Base-by-base conservation (phyloP, 2,329 filamentous ascomycete genomes). In the Epichloe hybrida region DNA sequence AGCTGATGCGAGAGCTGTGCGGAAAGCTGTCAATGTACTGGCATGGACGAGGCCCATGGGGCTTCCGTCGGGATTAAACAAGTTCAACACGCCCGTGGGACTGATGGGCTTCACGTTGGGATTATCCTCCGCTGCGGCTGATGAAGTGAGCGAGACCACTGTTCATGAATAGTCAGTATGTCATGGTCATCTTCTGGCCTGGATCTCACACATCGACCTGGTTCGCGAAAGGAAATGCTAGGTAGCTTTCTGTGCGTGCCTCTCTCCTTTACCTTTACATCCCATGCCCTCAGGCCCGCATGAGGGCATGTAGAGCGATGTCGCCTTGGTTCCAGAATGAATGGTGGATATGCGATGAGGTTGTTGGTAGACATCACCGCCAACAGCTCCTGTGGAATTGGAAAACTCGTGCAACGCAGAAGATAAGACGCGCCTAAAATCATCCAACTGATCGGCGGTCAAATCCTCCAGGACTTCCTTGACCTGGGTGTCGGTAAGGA, bases 251-350 rank as follows among this genome's bases (percentile, higher is more conserved):
- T 46, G n/a, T 21, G 34, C 21, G 17, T 36, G 31, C 31, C 43
- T 21, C 13, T 35, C 3, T 35, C 43, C 9, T 4, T 54, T 56
- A 76, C 79, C 78, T 70, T 90, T 90, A 59, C 88, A 76, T 3
- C 80, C 83, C 55, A 86, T 81, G 31, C 78, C 79, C 7, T 69
- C 64, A 0, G 77, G 76, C 52, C 80, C 80, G 23, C 75, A 79
- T 1, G 83, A 83, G 0, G 85, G 85, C 81, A 88, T 88, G 62
- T 88, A 88, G 21, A 88, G 67, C 2, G 82, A 86, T 17, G 79
- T 83, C 34, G 74, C 70, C 40, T 72, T 73, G 15, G 74, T 76
- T 0, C 62, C 64, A 1, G 66, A 61, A 27, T 74, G 75, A 40
- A 72, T 62, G 7, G 79, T 69, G 0, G 71, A 66, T 9, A 72